phyloP scores from a whole-genome alignment of 1,139 yeast genomes.

The Geotrichum candidum region DNA sequence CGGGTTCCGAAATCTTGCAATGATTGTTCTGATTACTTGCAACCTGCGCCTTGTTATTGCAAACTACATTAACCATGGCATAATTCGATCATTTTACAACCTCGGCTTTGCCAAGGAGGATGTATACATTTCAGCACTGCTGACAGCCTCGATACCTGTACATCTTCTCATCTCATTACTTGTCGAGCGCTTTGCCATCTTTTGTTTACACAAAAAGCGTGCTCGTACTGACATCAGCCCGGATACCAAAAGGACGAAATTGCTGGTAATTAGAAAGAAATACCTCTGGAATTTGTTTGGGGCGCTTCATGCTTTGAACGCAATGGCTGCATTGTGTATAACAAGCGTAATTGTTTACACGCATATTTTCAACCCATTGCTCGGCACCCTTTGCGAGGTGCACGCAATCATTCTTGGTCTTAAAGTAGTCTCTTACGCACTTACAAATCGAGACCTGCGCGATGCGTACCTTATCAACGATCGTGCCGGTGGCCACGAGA shows the following conservation, averaged over 20 bases:
- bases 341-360: slow-evolving; percentile 35
- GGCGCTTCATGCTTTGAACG: slow-evolving; percentile 34
- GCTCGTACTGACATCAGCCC: not conserved
- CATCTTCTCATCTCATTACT: slow-evolving; percentile 36
- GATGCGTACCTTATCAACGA: slow-evolving; percentile 28
- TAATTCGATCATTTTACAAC: slow-evolving; percentile 31
- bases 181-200: slow-evolving; percentile 33
- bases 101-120: slow-evolving; percentile 35
- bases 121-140: slow-evolving; percentile 24
- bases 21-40: slow-evolving; percentile 37
- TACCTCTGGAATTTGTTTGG: slow-evolving; percentile 34
- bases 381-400: slow-evolving; percentile 41
- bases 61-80: slow-evolving; percentile 37
- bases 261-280: slow-evolving; percentile 18
- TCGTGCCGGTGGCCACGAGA: not conserved
- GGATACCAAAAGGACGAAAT: not conserved
- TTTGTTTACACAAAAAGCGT: slow-evolving; percentile 4
- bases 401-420: slow-evolving; percentile 40
- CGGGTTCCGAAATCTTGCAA: slow-evolving; percentile 39
- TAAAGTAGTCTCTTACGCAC: slow-evolving; percentile 41
- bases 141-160: slow-evolving; percentile 34
- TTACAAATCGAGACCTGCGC: slow-evolving; percentile 41
- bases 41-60: slow-evolving; percentile 38
- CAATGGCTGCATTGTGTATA: slow-evolving; percentile 29
- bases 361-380: slow-evolving; percentile 37